phyloP scores from a whole-genome alignment of 2,329 filamentous ascomycete genomes.

The Monascus ruber region DNA sequence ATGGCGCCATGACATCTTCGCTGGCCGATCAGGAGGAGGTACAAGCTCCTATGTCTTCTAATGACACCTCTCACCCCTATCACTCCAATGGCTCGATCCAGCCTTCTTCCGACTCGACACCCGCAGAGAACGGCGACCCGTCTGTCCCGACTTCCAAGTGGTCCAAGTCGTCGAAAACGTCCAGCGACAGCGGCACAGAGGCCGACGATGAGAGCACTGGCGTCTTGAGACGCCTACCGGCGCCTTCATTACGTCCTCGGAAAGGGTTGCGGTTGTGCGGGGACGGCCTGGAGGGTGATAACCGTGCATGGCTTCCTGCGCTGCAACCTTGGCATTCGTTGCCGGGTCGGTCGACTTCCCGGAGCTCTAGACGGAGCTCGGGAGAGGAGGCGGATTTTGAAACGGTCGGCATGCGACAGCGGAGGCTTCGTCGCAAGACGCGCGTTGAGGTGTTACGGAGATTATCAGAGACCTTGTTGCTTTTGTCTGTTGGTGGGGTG shows the following conservation, averaged over 20 bases:
- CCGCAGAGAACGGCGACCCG: slow-evolving; percentile 23
- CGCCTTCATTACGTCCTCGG: slow-evolving; percentile 58
- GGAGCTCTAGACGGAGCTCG: slow-evolving; percentile 18
- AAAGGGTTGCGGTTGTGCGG: slow-evolving; percentile 57
- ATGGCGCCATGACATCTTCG: slow-evolving; percentile 25
- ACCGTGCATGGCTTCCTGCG: slow-evolving; percentile 16
- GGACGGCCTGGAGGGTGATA: slow-evolving; percentile 13
- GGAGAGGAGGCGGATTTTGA: slow-evolving; percentile 18
- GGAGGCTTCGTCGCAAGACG: slow-evolving; percentile 20
- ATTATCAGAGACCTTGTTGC: slow-evolving; percentile 42
- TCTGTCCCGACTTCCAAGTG: slow-evolving; percentile 12
- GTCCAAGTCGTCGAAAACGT: slow-evolving; percentile 46
- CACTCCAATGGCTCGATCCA: slow-evolving; percentile 49
- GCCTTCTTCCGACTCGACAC: slow-evolving; percentile 38
- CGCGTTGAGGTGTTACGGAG: slow-evolving; percentile 36
- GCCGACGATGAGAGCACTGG: slow-evolving; percentile 77
- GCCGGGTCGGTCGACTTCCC: slow-evolving; percentile 16
- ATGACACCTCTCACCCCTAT: slow-evolving; percentile 53
- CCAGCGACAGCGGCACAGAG: slow-evolving; percentile 86
- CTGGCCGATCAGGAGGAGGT: slow-evolving; percentile 18
- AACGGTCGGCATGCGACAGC: slow-evolving; percentile 8
- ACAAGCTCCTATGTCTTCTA: slow-evolving; percentile 10
- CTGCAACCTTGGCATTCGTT: slow-evolving; percentile 20
- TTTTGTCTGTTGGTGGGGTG: slow-evolving; percentile 41
- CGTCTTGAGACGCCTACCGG: slow-evolving; percentile 72